A percentile compares a stretch with the other conserved stretches of the same genome.
These are phyloP conservation scores for Orbilia quercus DNA, from an alignment of 2,329 filamentous ascomycete species.

Conservation along the genomic window DNA sequence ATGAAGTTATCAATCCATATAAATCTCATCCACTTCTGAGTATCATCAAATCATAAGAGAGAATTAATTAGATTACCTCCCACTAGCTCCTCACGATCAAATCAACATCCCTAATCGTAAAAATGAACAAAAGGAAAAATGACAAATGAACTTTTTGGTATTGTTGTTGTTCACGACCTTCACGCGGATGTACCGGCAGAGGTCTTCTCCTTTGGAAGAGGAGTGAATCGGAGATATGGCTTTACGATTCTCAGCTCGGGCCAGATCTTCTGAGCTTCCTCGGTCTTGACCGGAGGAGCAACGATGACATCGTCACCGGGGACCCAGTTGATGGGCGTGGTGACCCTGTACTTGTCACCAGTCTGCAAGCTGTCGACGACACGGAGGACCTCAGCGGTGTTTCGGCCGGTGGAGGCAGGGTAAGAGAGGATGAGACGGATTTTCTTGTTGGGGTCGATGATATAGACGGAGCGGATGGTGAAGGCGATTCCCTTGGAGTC, in stretches of 20 bases:
- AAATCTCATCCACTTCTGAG: slow-evolving; percentile 4
- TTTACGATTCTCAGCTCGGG: slow-evolving; percentile 72
- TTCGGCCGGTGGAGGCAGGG: slow-evolving; percentile 72
- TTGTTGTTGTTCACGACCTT: too few relatives aligned
- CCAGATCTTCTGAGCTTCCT: slow-evolving; percentile 72
- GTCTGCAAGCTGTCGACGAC: slow-evolving; percentile 71
- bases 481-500: slow-evolving; percentile 68
- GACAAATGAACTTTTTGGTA: slow-evolving; percentile 44
- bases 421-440: slow-evolving; percentile 73
- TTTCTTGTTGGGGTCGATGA: slow-evolving; percentile 74
- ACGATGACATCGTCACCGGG: slow-evolving; percentile 69
- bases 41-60: background rate
- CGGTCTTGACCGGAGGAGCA: slow-evolving; percentile 70
- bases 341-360: slow-evolving; percentile 71
- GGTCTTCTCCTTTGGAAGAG: slow-evolving; percentile 71
- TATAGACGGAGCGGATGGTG: slow-evolving; percentile 74
- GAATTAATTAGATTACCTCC: background rate
- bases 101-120: too few relatives aligned
- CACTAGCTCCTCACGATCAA: slow-evolving; percentile 5
- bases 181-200: too few relatives aligned
- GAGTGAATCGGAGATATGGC: slow-evolving; percentile 72
- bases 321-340: slow-evolving; percentile 70
- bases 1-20: background rate
- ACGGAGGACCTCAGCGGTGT: slow-evolving; percentile 70
- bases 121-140: slow-evolving; percentile 10